Percentiles rank a stretch among this genome's conserved stretches.
Conservation (phyloP, 2,329 filamentous ascomycete genomes). For the Paraphaeosphaeria sporulosa region DNA sequence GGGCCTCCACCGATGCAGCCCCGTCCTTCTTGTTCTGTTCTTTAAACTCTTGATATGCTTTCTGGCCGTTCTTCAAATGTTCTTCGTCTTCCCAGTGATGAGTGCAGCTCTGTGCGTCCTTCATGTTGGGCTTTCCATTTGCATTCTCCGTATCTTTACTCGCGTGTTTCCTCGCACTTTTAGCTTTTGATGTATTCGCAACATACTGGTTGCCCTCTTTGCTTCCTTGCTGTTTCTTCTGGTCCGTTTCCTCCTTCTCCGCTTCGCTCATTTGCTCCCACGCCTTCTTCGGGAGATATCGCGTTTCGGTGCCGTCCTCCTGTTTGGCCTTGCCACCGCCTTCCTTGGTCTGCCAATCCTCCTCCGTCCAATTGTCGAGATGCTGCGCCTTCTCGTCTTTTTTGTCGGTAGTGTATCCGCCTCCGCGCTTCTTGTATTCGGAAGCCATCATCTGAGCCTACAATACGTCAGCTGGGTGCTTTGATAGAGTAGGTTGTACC, state of each 20-base stretch:
- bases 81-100: slow-evolving; percentile 42
- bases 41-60: slow-evolving; percentile 39
- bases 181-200: slow-evolving; percentile 53
- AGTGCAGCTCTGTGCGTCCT: slow-evolving; percentile 38
- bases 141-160: slow-evolving; percentile 29
- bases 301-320: slow-evolving; percentile 53
- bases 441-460: slow-evolving; percentile 57
- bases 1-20: slow-evolving; percentile 15
- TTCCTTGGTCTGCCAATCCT: slow-evolving; percentile 60
- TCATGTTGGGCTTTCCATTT: slow-evolving; percentile 23
- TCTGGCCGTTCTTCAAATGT: slow-evolving; percentile 33
- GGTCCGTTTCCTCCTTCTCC: slow-evolving; percentile 56
- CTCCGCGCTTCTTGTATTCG: slow-evolving; percentile 58
- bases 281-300: slow-evolving; percentile 57
- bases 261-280: slow-evolving; percentile 58
- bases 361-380: slow-evolving; percentile 56
- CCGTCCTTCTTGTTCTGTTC: slow-evolving; percentile 23
- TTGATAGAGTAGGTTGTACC: not conserved
- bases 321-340: slow-evolving; percentile 55
- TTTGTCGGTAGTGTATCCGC: slow-evolving; percentile 56
- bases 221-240: slow-evolving; percentile 55
- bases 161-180: slow-evolving; percentile 49
- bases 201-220: slow-evolving; percentile 56
- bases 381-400: slow-evolving; percentile 54
- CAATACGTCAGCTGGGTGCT: not conserved